These are phyloP conservation scores for Sugiyamaella floridensis DNA, from an alignment of 805 yeast genomes.

Conservation along the genomic window DNA sequence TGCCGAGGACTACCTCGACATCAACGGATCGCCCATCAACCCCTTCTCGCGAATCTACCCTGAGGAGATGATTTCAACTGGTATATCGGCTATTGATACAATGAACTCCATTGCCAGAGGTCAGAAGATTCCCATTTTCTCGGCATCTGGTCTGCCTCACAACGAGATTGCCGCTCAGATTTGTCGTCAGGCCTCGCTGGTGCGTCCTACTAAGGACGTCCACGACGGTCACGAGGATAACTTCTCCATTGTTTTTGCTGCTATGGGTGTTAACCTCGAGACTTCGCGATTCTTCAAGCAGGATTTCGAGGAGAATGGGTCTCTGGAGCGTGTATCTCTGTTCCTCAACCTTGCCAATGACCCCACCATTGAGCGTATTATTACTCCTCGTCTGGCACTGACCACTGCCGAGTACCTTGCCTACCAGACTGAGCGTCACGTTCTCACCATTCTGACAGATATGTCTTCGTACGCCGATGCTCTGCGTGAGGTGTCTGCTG, in stretches of 20 bases:
- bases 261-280: constrained; percentile 99
- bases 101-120: constrained; percentile 99
- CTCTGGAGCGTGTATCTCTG: constrained; percentile 93
- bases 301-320: constrained; percentile 98
- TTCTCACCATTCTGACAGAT: constrained; percentile 93
- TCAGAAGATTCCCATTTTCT: constrained; percentile 97
- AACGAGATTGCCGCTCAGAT: constrained; percentile 99
- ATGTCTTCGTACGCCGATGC: constrained; percentile 99
- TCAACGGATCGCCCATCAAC: constrained; percentile 97
- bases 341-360: constrained; percentile 97
- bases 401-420: constrained; percentile 98
- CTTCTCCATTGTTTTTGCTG: constrained; percentile 98
- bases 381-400: constrained; percentile 97
- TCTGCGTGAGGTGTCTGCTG: constrained; percentile 98
- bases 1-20: constrained; percentile 97
- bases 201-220: constrained; percentile 98
- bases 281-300: constrained; percentile 98
- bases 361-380: constrained; percentile 98
- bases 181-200: constrained; percentile 99
- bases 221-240: constrained; percentile 99
- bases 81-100: constrained; percentile 96
- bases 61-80: constrained; percentile 99
- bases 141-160: constrained; percentile 99
- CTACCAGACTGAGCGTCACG: constrained; percentile 98
- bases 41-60: constrained; percentile 98